Percentiles rank a stretch among this genome's conserved stretches.
phyloP scores from a whole-genome alignment of 2,329 filamentous ascomycete genomes.

The Colletotrichum gigasporum region DNA sequence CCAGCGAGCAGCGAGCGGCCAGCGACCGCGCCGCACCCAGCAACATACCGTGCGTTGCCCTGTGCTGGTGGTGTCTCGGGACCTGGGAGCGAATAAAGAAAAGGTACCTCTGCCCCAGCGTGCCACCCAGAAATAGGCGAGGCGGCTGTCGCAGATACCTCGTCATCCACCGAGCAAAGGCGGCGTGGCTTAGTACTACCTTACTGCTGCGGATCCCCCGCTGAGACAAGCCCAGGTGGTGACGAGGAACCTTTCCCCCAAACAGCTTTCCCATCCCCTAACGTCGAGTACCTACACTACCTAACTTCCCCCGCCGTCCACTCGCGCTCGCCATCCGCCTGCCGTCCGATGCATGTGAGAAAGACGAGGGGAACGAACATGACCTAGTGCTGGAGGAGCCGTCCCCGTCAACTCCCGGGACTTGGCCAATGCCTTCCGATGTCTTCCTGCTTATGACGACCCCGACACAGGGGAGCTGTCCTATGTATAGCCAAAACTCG shows the following conservation, averaged over 20 bases:
- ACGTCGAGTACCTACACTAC: background rate
- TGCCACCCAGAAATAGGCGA: constrained; percentile 10
- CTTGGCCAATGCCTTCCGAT: constrained; percentile 9
- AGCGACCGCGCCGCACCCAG: constrained; percentile 21
- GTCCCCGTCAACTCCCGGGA: constrained; percentile 26
- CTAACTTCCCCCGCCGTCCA: background rate
- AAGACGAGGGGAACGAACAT: background rate
- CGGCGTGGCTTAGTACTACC: background rate
- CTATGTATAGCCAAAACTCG: constrained; percentile 31
- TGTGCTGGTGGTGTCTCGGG: constrained; percentile 21
- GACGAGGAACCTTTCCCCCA: constrained; percentile 6
- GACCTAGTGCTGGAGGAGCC: background rate
- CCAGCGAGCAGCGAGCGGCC: background rate
- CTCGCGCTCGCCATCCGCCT: background rate
- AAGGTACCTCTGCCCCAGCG: background rate
- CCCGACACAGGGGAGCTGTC: constrained; percentile 32
- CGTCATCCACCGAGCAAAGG: constrained; percentile 17
- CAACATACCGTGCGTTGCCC: constrained; percentile 13
- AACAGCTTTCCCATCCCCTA: constrained; percentile 7
- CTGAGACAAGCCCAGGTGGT: constrained; percentile 21
- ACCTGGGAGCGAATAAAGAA: constrained; percentile 15
- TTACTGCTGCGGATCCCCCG: background rate
- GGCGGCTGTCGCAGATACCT: constrained; percentile 23
- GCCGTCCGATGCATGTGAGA: constrained; percentile 22
- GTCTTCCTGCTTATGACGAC: constrained; percentile 13